Percentiles rank a stretch among this genome's conserved stretches.
Evolutionary conservation across 805 yeast genomes (phyloP).

Genomic region (Candida loeiensis): DNA sequence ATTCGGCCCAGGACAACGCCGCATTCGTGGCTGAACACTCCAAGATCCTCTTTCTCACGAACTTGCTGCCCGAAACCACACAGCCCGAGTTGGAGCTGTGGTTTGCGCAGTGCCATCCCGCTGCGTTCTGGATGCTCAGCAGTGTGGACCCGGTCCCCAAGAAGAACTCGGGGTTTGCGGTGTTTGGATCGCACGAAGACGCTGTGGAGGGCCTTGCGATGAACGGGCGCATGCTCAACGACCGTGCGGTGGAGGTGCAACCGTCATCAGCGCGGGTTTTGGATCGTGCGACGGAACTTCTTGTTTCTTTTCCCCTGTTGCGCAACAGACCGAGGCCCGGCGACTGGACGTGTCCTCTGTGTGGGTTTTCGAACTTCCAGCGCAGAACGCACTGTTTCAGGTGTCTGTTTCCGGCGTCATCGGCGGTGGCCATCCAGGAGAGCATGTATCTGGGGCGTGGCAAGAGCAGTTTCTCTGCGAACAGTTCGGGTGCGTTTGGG

Average conservation of each 20-base stretch:
- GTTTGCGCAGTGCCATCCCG: slow-evolving; percentile 84
- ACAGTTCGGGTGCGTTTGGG: slow-evolving; percentile 15
- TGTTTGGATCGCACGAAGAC: slow-evolving; percentile 80
- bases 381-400: slow-evolving; percentile 91
- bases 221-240: slow-evolving; percentile 76
- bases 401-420: slow-evolving; percentile 81
- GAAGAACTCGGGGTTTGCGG: slow-evolving; percentile 71
- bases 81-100: slow-evolving; percentile 88
- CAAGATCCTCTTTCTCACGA: slow-evolving; percentile 73
- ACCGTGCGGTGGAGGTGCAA: slow-evolving; percentile 75
- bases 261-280: slow-evolving; percentile 78
- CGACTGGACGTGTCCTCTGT: slow-evolving; percentile 96
- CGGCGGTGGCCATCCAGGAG: slow-evolving; percentile 68
- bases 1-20: slow-evolving; percentile 67
- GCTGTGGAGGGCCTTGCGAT: slow-evolving; percentile 73
- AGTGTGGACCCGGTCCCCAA: slow-evolving; percentile 34
- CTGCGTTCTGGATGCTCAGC: slow-evolving; percentile 85
- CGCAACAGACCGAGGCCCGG: slow-evolving; percentile 91
- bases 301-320: slow-evolving; percentile 82
- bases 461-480: background rate
- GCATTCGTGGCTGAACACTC: slow-evolving; percentile 70
- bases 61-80: slow-evolving; percentile 80
- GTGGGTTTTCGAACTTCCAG: slow-evolving; percentile 94
- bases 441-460: slow-evolving; percentile 35
- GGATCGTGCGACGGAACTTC: slow-evolving; percentile 76